A percentile compares a stretch with the other conserved stretches of the same genome.
These are phyloP conservation scores for Discostella pseudostelligera DNA, from an alignment of 108 stramenopile species.

Conservation along the genomic window DNA sequence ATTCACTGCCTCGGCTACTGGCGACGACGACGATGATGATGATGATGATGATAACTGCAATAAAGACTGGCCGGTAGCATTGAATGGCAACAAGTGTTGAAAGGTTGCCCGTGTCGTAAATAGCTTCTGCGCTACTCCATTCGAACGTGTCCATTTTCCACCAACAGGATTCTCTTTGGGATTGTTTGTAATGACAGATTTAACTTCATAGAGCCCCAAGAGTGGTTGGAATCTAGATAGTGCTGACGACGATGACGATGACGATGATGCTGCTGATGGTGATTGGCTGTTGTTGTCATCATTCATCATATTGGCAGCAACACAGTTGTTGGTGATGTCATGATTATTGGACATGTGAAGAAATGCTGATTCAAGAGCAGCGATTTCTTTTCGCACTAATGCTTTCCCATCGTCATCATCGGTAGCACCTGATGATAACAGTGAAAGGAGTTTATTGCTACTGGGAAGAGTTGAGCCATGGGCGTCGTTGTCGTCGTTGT, in stretches of 20 bases:
- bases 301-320: neutral
- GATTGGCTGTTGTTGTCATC: neutral
- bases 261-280: too few relatives aligned
- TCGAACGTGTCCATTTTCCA: constrained; percentile 75
- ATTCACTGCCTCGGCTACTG: constrained; percentile 68
- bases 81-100: constrained; percentile 66
- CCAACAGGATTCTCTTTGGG: constrained; percentile 73
- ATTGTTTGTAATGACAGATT: constrained; percentile 43
- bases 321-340: too few relatives aligned
- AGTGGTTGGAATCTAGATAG: constrained; percentile 44
- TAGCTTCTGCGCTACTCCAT: constrained; percentile 49
- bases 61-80: constrained; percentile 32
- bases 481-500: neutral
- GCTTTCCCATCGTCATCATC: neutral
- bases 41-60: too few relatives aligned
- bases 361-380: neutral
- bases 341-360: too few relatives aligned
- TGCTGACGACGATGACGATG: too few relatives aligned
- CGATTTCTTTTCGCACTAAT: neutral
- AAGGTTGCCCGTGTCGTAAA: constrained; percentile 47
- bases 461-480: neutral
- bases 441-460: neutral
- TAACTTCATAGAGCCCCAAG: constrained; percentile 67
- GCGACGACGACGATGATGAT: neutral
- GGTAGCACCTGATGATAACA: neutral